Evolutionary conservation across 2,329 filamentous ascomycete species (phyloP), one percentile per base, ranked within the genome.

Genomic region (Chalaropsis ovoidea): DNA sequence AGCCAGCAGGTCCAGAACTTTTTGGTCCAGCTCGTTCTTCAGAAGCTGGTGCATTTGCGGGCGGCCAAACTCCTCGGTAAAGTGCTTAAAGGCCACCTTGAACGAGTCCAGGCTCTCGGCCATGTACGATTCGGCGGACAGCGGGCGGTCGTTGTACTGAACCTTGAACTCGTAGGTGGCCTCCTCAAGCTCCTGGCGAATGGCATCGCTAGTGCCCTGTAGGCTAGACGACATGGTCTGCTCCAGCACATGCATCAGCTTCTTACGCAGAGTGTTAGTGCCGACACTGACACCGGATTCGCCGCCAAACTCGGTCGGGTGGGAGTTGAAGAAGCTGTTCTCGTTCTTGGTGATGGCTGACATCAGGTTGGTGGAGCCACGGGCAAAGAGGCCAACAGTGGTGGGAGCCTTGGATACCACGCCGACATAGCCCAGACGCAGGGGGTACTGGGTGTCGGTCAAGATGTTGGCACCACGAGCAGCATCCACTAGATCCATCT

Each of bases 121-220:
- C 47, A 99, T 82, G 73, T 99, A 99, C 3, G 93, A 96, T 74
- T 99, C 94, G 1, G 94, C 94, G 62, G 90, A 96, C 43, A 99
- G 79, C 1, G 93, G 90, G 6, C 94, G 86, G 74, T 99, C 94
- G 72, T 99, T 99, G 77, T 99, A 99, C 75, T 99, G 95, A 4
- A 99, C 94, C 75, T 99, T 99, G 81, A 96, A 99, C 75, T 99
- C 93, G 73, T 99, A 99, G 0, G 90, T 93, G 2, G 94, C 92
- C 76, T 99, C 94, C 72, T 96, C 93, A 0, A 99, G 83, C 74
- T 99, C 94, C 73, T 96, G 90, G 68, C 88, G 87, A 70, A 99
- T 96, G 10, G 91, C 90, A 72, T 96, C 90, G 70, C 89, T 89
- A 2, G 94, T 99, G 65, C 85, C 86, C 70, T 94, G 89, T 65